These are phyloP conservation scores for Zymoseptoria tritici DNA, from an alignment of 2,329 filamentous ascomycete genomes.

Conservation along the genomic window DNA sequence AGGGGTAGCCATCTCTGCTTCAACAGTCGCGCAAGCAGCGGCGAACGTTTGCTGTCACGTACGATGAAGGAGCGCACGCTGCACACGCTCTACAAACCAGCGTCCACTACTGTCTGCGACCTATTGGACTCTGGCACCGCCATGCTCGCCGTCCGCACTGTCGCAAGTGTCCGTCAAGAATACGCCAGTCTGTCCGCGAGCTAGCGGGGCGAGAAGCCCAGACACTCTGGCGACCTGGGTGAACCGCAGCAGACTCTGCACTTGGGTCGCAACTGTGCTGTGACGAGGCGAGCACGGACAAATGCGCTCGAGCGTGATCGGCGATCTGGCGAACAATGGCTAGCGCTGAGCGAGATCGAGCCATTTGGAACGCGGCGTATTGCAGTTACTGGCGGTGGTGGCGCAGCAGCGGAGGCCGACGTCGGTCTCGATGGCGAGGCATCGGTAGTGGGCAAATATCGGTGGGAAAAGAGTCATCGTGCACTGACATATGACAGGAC, in stretches of 20 bases:
- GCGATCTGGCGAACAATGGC: background rate
- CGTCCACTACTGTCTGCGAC: no score
- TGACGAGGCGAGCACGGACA: background rate
- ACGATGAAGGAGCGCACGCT: no score
- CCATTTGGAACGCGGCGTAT: background rate
- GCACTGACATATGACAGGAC: background rate
- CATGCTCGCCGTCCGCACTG: background rate
- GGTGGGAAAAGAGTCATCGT: background rate
- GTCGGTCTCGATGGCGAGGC: no score
- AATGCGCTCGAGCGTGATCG: background rate
- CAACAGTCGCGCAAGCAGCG: no score
- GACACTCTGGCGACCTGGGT: no score
- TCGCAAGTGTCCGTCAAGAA: background rate
- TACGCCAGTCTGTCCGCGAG: background rate
- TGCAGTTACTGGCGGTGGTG: no score
- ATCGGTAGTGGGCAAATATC: background rate
- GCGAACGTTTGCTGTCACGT: no score
- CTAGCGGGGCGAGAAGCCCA: background rate
- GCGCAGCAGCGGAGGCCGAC: background rate
- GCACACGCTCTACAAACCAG: no score
- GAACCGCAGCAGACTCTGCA: background rate
- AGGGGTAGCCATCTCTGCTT: no score
- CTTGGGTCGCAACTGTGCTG: background rate
- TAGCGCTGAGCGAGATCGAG: background rate
- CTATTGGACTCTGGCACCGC: no score